Base-by-base conservation (phyloP, 2,329 filamentous ascomycete species). In the Fusarium sp. region DNA sequence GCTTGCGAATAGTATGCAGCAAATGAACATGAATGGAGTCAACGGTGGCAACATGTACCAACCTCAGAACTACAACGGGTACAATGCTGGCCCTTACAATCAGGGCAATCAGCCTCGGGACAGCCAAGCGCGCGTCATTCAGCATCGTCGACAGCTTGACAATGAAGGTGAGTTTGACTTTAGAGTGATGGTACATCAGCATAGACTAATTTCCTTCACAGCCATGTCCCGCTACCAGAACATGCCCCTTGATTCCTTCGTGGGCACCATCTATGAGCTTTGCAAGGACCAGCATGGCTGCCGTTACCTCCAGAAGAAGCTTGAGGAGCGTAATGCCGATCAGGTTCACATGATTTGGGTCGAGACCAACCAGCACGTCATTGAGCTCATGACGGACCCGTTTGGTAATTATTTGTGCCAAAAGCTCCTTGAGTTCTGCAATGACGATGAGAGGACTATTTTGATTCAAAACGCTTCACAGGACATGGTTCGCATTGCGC, bases 361-460 rank as follows among this genome's bases (percentile, higher is more conserved):
- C 29, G 96, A 99, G 84, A 97, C 94, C 54, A 93, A 95, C 77
- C 88, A 92, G 77, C 94, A 98, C 79, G 94, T 99, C 73, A 91
- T 97, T 68, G 96, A 99, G 84, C 86, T 99, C 70, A 99, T 99
- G 96, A 98, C 94, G 64, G 95, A 99, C 81, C 95, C 96, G 12
- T 99, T 99, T 80, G 96, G 96, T 79, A 99, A 99, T 85, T 99
- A 99, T 81, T 90, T 99, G 72, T 98, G 95, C 85, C 96, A 99
- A 85, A 99, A 98, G 87, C 85, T 99, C 67, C 88, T 99, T 31
- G 96, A 99, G 82, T 97, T 91, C 80, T 95, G 93, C 82, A 97
- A 93, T 78, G 93, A 98, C 76, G 93, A 97, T 53, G 95, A 99
- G 84, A 93, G 96, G 71, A 98, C 95, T 55, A 89, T 91, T 42